Conservation (phyloP, 2,329 filamentous ascomycete species). For the Aspergillus sp. region DNA sequence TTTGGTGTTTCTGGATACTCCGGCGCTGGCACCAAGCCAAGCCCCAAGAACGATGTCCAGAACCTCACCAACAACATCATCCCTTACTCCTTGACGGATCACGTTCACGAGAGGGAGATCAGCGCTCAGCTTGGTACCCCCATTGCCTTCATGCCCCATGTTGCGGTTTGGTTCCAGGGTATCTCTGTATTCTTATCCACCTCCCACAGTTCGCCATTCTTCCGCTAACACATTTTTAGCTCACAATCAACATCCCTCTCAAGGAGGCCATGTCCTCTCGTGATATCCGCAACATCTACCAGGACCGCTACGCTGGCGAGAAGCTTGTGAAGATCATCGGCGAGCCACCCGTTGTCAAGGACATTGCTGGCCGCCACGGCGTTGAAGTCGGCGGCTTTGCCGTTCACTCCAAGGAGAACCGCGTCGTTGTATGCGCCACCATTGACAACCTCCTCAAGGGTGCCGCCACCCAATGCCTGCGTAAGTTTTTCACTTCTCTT, state of each 20-base stretch:
- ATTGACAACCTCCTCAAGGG: conserved; percentile 95
- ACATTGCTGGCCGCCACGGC: conserved; percentile 80
- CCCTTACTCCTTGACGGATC: conserved; percentile 86
- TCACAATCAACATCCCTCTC: conserved; percentile 87
- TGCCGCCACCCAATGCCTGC: conserved; percentile 87
- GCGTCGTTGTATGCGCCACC: conserved; percentile 89
- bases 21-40: conserved; percentile 91
- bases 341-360: conserved; percentile 81
- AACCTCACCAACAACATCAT: conserved; percentile 84
- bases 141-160: conserved; percentile 88
- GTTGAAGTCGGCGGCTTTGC: conserved; percentile 95
- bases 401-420: conserved; percentile 84
- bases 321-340: conserved; percentile 91
- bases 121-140: conserved; percentile 70
- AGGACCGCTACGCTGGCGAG: conserved; percentile 94
- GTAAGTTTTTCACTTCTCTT: conserved; percentile 55
- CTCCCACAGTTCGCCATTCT: background rate
- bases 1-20: conserved; percentile 95
- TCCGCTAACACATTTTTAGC: conserved; percentile 45
- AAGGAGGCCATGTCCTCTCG: conserved; percentile 83
- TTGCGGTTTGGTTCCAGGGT: conserved; percentile 95
- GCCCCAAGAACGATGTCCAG: conserved; percentile 87
- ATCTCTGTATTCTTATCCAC: conserved; percentile 61
- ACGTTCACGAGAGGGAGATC: conserved; percentile 94
- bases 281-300: conserved; percentile 91